Conservation (phyloP, 192 early-diverging fungal genomes). For the Paraglomus brasilianum region DNA sequence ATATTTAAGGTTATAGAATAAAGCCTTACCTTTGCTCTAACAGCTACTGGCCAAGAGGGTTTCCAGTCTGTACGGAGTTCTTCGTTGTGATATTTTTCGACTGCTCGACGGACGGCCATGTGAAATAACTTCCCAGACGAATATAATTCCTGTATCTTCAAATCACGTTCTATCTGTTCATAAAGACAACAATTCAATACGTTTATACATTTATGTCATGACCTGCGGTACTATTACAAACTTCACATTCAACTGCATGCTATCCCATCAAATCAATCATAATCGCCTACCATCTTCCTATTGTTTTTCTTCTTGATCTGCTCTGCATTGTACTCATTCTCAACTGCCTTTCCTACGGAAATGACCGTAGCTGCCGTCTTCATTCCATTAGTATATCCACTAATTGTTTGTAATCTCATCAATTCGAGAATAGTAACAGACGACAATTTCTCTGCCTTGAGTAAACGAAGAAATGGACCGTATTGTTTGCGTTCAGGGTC, state of each 20-base stretch:
- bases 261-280: neutral
- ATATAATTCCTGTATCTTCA: conserved; percentile 66
- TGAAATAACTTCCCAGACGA: conserved; percentile 78
- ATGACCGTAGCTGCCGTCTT: conserved; percentile 55
- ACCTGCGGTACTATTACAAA: neutral
- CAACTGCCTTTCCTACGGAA: conserved; percentile 72
- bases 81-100: conserved; percentile 56
- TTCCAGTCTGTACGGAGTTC: conserved; percentile 58
- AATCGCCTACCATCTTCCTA: conserved; percentile 50
- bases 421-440: conserved; percentile 84
- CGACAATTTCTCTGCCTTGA: conserved; percentile 72
- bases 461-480: conserved; percentile 62
- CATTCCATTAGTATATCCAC: conserved; percentile 54
- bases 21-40: conserved; percentile 50
- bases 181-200: neutral
- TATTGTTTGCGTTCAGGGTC: conserved; percentile 55
- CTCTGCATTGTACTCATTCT: conserved; percentile 79
- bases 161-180: conserved; percentile 38
- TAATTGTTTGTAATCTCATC: conserved; percentile 57
- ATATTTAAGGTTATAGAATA: neutral
- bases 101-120: conserved; percentile 70
- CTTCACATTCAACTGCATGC: neutral
- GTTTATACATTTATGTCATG: neutral
- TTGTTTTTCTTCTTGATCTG: conserved; percentile 71
- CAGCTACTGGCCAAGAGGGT: conserved; percentile 64